These are phyloP conservation scores for Phaffia tasmanica DNA, from an alignment of 768 basidiomycete genomes.

Conservation along the genomic window DNA sequence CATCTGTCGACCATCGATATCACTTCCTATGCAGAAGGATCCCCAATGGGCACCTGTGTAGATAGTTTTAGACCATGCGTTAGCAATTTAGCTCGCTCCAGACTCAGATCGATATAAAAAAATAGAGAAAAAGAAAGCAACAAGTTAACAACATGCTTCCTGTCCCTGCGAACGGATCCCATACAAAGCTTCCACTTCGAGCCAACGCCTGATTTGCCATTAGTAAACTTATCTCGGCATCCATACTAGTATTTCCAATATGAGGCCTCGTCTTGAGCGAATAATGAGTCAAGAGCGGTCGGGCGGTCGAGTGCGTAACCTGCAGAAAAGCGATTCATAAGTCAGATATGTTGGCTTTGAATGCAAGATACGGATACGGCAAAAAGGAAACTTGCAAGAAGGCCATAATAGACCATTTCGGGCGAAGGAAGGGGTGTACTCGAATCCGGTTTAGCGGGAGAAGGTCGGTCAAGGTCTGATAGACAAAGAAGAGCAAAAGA, in stretches of 20 bases:
- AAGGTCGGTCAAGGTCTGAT: neutral
- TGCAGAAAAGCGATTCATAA: neutral
- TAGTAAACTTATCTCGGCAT: conserved; percentile 81
- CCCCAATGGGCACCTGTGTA: conserved; percentile 75
- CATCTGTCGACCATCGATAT: conserved; percentile 97
- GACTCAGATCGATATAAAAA: conserved; percentile 2
- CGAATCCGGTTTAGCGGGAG: neutral
- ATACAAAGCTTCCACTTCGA: conserved; percentile 66
- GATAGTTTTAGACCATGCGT: conserved; percentile 35
- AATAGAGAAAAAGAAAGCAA: conserved; percentile 37
- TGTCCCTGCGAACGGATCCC: conserved; percentile 91
- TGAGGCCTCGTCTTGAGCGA: conserved; percentile 81
- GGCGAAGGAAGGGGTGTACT: neutral
- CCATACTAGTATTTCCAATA: conserved; percentile 97
- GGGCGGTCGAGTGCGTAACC: conserved; percentile 41
- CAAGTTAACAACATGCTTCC: conserved; percentile 72
- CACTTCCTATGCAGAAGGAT: conserved; percentile 73
- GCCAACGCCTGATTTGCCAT: conserved; percentile 93
- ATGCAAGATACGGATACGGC: neutral
- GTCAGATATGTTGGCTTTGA: neutral
- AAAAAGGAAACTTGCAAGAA: conserved; percentile 28
- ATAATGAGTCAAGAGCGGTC: conserved; percentile 56
- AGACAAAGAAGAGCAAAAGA: neutral
- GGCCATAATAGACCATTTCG: conserved; percentile 33
- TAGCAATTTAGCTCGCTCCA: neutral